Evolutionary conservation across 1,139 yeast genomes (phyloP).

Genomic region (Saccharomyces pastorianus): DNA sequence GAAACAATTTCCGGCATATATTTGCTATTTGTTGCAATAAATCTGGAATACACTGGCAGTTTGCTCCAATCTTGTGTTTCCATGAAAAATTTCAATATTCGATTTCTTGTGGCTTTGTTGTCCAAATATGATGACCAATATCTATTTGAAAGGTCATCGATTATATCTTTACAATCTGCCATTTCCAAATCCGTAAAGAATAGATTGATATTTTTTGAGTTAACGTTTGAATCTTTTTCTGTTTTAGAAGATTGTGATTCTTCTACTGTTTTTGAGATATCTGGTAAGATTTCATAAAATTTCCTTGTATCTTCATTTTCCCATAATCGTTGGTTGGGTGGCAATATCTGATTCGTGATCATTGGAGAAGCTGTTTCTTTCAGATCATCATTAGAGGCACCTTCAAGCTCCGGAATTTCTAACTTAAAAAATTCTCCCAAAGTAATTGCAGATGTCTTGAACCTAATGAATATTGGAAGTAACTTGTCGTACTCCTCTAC

Average conservation of each 20-base stretch:
- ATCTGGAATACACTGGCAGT: conserved; percentile 49
- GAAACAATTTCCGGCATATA: conserved; percentile 46
- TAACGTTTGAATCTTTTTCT: conserved; percentile 5
- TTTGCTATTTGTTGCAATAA: conserved; percentile 51
- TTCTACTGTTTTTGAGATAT: conserved; percentile 20
- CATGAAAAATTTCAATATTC: conserved; percentile 50
- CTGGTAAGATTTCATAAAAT: conserved; percentile 51
- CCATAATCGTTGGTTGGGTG: conserved; percentile 45
- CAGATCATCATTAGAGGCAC: conserved; percentile 19
- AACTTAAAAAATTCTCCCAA: conserved; percentile 40
- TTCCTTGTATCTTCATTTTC: conserved; percentile 53
- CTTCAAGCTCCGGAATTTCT: conserved; percentile 28
- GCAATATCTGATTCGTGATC: conserved; percentile 20
- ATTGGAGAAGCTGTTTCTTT: conserved; percentile 14
- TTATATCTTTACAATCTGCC: conserved; percentile 40
- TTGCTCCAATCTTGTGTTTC: conserved; percentile 40
- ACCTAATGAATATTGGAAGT: conserved; percentile 37
- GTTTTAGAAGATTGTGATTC: conserved; percentile 2
- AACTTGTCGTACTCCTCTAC: conserved; percentile 38
- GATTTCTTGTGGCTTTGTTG: conserved; percentile 65
- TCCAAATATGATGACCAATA: conserved; percentile 48
- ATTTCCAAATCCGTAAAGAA: conserved; percentile 42
- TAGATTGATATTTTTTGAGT: conserved; percentile 38
- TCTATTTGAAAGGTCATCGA: conserved; percentile 50
- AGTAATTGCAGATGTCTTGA: conserved; percentile 38